phyloP scores from a whole-genome alignment of 805 yeast species.

The Kregervanrija delftensis region DNA sequence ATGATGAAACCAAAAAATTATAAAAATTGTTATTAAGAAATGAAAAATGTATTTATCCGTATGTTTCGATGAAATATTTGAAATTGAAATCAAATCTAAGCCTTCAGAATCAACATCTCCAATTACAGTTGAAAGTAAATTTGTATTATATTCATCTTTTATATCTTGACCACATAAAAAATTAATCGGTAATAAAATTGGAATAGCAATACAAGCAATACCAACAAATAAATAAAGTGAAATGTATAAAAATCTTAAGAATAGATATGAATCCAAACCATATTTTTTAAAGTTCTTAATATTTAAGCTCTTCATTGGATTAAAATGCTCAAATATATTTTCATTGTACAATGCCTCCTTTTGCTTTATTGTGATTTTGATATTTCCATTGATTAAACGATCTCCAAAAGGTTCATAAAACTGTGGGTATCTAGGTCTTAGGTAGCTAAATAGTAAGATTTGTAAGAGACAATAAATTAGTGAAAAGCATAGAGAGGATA shows the following conservation, averaged over 20 bases:
- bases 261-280: conserved; percentile 74
- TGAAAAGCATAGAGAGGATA: conserved; percentile 51
- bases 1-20: conserved; percentile 50
- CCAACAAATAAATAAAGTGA: conserved; percentile 44
- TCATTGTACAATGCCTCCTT: too few species aligned
- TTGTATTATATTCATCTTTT: conserved; percentile 5
- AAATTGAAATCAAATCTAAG: conserved; percentile 62
- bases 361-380: too few species aligned
- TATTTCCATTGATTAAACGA: too few species aligned
- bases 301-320: conserved; percentile 14
- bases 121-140: not conserved
- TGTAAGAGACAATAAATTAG: conserved; percentile 48
- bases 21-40: conserved; percentile 48
- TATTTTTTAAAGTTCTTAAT: conserved; percentile 38
- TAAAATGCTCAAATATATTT: conserved; percentile 39
- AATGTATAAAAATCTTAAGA: conserved; percentile 52
- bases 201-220: conserved; percentile 47
- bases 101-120: conserved; percentile 30
- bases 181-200: conserved; percentile 63
- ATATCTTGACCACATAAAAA: conserved; percentile 29
- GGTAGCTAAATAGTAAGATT: conserved; percentile 32
- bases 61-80: conserved; percentile 54
- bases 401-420: conserved; percentile 52
- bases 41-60: conserved; percentile 52
- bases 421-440: conserved; percentile 29